phyloP scores from a whole-genome alignment of 305 asterid genomes.

The Rubia occidens region DNA sequence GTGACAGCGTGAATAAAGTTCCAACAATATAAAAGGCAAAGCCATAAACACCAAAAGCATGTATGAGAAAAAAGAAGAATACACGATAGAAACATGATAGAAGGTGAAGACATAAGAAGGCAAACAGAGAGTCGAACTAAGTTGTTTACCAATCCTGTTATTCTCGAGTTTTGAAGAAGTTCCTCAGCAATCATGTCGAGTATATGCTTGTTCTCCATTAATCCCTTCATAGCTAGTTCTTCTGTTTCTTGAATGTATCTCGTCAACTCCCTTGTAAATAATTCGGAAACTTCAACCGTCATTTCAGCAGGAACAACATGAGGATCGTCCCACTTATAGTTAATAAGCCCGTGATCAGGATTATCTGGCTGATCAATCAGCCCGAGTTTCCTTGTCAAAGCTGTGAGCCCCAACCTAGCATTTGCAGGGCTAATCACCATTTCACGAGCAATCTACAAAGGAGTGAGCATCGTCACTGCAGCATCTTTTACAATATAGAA shows the following conservation, averaged over 20 bases:
- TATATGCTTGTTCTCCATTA: conserved; percentile 65
- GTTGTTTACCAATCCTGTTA: conserved; percentile 76
- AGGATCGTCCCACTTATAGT: conserved; percentile 97
- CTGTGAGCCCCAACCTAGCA: conserved; percentile 81
- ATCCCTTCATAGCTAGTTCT: conserved; percentile 89
- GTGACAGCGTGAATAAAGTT: conserved; percentile 9
- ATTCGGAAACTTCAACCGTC: conserved; percentile 91
- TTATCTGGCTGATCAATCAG: conserved; percentile 66
- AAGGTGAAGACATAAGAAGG: conserved; percentile 6
- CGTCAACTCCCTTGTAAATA: conserved; percentile 81
- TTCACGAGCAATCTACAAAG: conserved; percentile 90
- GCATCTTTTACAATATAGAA: neutral
- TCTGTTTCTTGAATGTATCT: conserved; percentile 94
- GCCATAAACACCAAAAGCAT: too few species aligned
- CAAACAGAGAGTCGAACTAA: neutral
- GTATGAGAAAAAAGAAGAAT: neutral
- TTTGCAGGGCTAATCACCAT: conserved; percentile 94
- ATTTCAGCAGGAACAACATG: conserved; percentile 74
- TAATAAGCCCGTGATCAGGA: conserved; percentile 76
- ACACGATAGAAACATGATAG: neutral
- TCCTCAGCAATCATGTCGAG: conserved; percentile 59
- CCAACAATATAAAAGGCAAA: too few species aligned
- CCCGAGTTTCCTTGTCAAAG: conserved; percentile 76
- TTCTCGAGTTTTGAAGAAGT: conserved; percentile 61
- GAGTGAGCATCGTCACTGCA: neutral